Evolutionary conservation across 2,329 filamentous ascomycete species (phyloP), one percentile per base, ranked within the genome.

Genomic region (Pestalotiopsis sp.): DNA sequence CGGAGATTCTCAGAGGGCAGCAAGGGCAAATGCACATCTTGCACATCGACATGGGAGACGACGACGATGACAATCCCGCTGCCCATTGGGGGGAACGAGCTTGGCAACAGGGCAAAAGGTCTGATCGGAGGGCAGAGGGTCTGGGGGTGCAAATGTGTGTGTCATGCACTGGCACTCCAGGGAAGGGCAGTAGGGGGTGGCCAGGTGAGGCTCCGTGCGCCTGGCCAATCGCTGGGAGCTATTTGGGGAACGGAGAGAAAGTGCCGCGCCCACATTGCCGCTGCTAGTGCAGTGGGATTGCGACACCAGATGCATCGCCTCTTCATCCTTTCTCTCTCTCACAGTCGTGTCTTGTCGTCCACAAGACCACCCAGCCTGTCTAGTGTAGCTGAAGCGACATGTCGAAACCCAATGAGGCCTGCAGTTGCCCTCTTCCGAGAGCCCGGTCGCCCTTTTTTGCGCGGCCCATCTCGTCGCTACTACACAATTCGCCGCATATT

Each of bases 191-290:
- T 23, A 7, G 4, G 11, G 61, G 61, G 39, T 6, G 20, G 9
- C 20, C 41, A 64, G 41, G 20, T 25, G 63, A 57, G 63, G 63
- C 41, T 66, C 63, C 63, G 25, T 36, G 25, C 27, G 31, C 63
- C 45, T 20, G 20, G 57, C 63, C 63, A 66, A 58, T 66, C 41
- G 52, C 41, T 36, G 63, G 14, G 20, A 31, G 57, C 63, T 66
- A 66, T 66, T 66, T 57, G 17, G 11, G 49, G 63, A 66, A 58
- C 63, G 63, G 63, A 57, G 63, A 57, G 20, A 31, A 57, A 57
- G 41, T 66, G 63, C 63, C 63, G 63, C 63, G 25, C 39, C 49
- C 25, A 20, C 38, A 36, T 36, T 58, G 45, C 25, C 36, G 31
- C 63, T 45, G 31, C 38, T 59, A 45, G 12, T 49, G 13, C 2